Conservation (phyloP, 768 basidiomycete genomes). For the Phlebiopsis gigantea region DNA sequence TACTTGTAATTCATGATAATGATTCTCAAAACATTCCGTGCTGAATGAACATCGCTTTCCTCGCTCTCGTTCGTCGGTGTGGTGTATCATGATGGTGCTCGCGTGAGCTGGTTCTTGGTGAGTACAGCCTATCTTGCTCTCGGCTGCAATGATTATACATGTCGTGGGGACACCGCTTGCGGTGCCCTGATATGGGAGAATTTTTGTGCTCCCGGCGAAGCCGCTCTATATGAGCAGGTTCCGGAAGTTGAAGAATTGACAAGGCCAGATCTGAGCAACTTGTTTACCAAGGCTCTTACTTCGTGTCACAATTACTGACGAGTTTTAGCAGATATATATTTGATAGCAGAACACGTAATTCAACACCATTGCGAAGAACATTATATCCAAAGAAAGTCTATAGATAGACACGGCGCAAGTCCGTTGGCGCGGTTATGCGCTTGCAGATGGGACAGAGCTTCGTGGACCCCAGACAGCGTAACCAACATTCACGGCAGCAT, state of each 20-base stretch:
- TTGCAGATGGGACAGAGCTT: slow-evolving; percentile 86
- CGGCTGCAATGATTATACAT: slow-evolving; percentile 47
- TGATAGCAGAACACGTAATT: slow-evolving; percentile 1
- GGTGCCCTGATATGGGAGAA: slow-evolving; percentile 18
- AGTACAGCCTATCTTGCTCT: neutral
- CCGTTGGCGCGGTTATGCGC: slow-evolving; percentile 72
- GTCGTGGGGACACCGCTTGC: slow-evolving; percentile 56
- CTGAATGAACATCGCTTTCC: slow-evolving; percentile 3
- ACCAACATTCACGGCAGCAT: slow-evolving; percentile 78
- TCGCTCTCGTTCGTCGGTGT: slow-evolving; percentile 2
- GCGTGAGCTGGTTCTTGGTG: neutral
- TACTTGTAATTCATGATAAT: slow-evolving; percentile 13
- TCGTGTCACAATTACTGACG: neutral
- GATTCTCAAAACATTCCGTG: slow-evolving; percentile 10
- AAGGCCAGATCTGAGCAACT: slow-evolving; percentile 86
- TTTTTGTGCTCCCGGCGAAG: slow-evolving; percentile 31
- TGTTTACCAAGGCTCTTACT: slow-evolving; percentile 3
- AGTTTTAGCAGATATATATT: neutral
- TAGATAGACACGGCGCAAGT: slow-evolving; percentile 72
- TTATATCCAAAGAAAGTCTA: slow-evolving; percentile 23
- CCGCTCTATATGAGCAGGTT: slow-evolving; percentile 42
- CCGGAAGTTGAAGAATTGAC: slow-evolving; percentile 55
- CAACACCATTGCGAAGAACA: neutral
- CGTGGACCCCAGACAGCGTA: slow-evolving; percentile 77
- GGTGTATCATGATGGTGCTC: slow-evolving; percentile 10